Conservation (phyloP, 2,329 filamentous ascomycete species). For the Pyricularia sp. region DNA sequence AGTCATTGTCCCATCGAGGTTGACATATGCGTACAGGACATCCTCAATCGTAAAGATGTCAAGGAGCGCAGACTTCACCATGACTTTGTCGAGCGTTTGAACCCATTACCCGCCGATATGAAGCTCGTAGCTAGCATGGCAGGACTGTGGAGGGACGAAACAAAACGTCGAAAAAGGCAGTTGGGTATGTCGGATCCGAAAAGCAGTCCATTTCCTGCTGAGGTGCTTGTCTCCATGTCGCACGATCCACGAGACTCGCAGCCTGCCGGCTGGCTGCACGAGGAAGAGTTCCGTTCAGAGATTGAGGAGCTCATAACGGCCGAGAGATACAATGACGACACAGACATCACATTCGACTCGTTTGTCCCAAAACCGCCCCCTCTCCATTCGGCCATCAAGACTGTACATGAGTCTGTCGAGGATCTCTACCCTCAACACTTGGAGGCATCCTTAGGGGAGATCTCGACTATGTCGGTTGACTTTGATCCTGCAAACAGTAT, state of each 20-base stretch:
- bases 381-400: constrained; percentile 56
- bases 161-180: constrained; percentile 62
- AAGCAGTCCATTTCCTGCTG: constrained; percentile 70
- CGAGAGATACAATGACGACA: constrained; percentile 38
- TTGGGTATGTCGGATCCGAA: constrained; percentile 46
- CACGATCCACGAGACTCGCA: constrained; percentile 65
- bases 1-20: constrained; percentile 88
- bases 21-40: constrained; percentile 82
- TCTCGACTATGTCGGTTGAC: constrained; percentile 20
- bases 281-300: constrained; percentile 67
- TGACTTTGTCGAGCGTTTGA: constrained; percentile 67
- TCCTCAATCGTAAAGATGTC: constrained; percentile 71
- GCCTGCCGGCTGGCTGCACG: constrained; percentile 84
- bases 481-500: constrained; percentile 32
- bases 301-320: constrained; percentile 53
- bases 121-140: constrained; percentile 92
- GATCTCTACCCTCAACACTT: constrained; percentile 72
- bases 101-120: constrained; percentile 54
- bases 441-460: constrained; percentile 30
- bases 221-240: constrained; percentile 82
- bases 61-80: constrained; percentile 74
- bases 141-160: constrained; percentile 86
- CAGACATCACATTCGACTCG: constrained; percentile 48
- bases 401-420: constrained; percentile 72
- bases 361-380: constrained; percentile 47